Percentiles rank a stretch among this genome's conserved stretches.
phyloP scores from a whole-genome alignment of 1,284 basidiomycete genomes.

The Jaminaea rosea region DNA sequence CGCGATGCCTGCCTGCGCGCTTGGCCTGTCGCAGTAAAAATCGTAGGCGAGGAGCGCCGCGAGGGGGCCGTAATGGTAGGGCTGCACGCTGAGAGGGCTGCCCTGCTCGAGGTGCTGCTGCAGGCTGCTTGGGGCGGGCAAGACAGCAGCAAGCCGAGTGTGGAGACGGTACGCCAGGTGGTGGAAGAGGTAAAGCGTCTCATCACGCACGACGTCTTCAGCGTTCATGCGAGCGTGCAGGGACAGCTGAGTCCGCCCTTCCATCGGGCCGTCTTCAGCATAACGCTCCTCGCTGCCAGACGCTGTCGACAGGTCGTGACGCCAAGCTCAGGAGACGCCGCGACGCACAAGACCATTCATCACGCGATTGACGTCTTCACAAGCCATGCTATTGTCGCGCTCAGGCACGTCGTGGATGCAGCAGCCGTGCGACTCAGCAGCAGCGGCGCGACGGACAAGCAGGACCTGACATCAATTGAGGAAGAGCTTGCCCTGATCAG shows the following conservation, averaged over 20 bases:
- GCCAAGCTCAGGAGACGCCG: too few species aligned
- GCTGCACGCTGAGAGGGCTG: slow-evolving; percentile 67
- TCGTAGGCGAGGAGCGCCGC: slow-evolving; percentile 61
- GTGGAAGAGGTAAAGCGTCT: slow-evolving; percentile 60
- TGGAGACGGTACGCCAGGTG: slow-evolving; percentile 49
- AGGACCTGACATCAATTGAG: slow-evolving; percentile 55
- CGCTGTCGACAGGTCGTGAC: slow-evolving; percentile 15
- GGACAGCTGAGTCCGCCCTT: slow-evolving; percentile 61
- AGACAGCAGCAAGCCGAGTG: slow-evolving; percentile 49
- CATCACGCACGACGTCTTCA: slow-evolving; percentile 64
- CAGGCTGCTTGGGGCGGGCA: slow-evolving; percentile 57
- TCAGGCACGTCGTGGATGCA: slow-evolving; percentile 61
- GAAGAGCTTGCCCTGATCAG: slow-evolving; percentile 70
- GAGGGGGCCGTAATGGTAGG: slow-evolving; percentile 74
- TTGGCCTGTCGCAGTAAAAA: slow-evolving; percentile 21
- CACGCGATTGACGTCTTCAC: slow-evolving; percentile 70
- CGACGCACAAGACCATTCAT: slow-evolving; percentile 55
- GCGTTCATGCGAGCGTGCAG: slow-evolving; percentile 66
- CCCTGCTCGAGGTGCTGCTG: slow-evolving; percentile 64
- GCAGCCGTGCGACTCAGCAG: slow-evolving; percentile 19
- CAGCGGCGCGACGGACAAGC: slow-evolving; percentile 44
- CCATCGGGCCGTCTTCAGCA: slow-evolving; percentile 53
- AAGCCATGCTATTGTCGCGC: slow-evolving; percentile 57
- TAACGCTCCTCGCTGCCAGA: slow-evolving; percentile 18
- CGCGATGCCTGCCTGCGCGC: slow-evolving; percentile 14